Evolutionary conservation across 1,284 basidiomycete species (phyloP).

Genomic region (Trichosporon asahii): DNA sequence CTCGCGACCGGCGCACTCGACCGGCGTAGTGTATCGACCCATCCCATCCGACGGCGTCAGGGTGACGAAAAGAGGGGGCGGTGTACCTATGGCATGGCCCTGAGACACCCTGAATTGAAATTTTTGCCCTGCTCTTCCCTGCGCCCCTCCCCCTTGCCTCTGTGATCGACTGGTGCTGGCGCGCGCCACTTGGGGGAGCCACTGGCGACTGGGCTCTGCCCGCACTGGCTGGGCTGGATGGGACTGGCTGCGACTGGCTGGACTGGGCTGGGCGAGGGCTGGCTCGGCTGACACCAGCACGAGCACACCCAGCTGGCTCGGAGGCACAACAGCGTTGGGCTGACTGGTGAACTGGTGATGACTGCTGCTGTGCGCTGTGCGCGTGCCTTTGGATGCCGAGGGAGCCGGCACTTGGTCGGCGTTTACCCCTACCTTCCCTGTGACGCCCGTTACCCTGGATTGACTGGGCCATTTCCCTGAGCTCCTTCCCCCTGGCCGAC

Average conservation of each 20-base stretch:
- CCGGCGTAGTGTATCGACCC: background rate
- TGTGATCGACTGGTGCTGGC: conserved; percentile 5
- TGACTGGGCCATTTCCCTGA: background rate
- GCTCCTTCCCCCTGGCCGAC: background rate
- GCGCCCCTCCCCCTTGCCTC: background rate
- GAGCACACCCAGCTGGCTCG: background rate
- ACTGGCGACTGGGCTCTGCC: background rate
- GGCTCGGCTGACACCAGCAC: background rate
- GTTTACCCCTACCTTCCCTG: conserved; percentile 3
- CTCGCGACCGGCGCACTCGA: background rate
- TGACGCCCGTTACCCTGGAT: background rate
- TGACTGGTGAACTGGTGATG: background rate
- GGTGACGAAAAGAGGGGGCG: conserved; percentile 8
- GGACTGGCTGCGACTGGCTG: background rate
- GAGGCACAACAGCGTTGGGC: background rate
- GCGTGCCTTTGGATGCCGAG: conserved; percentile 5
- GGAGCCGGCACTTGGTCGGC: conserved; percentile 9
- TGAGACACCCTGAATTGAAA: conserved; percentile 11
- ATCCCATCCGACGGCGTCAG: conserved; percentile 8
- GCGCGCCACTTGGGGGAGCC: background rate
- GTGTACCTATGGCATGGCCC: conserved; percentile 5
- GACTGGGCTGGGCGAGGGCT: background rate
- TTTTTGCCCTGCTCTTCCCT: background rate
- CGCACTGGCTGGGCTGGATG: background rate
- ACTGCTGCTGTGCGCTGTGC: background rate